Evolutionary conservation across 371 early-diverging fungal genomes (phyloP).

Genomic region (Mucor racemosus): DNA sequence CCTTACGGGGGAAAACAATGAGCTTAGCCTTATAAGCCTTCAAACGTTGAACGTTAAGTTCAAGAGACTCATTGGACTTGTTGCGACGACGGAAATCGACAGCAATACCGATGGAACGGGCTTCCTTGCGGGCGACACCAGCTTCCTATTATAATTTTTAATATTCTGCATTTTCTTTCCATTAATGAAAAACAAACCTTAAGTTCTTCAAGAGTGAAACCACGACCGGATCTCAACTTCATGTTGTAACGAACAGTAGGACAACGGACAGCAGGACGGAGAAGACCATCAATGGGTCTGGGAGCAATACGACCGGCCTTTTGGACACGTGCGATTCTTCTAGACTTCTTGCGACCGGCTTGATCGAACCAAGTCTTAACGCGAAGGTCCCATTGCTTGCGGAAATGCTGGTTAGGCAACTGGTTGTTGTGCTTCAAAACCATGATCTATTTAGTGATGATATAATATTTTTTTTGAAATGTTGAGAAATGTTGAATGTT

Average conservation of each 20-base stretch:
- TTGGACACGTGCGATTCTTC: conserved; percentile 87
- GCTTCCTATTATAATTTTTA: conserved; percentile 70
- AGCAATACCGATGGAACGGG: conserved; percentile 96
- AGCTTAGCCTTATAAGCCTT: conserved; percentile 95
- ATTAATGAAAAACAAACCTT: conserved; percentile 65
- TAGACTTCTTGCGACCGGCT: conserved; percentile 93
- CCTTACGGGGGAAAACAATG: conserved; percentile 94
- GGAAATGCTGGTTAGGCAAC: conserved; percentile 98
- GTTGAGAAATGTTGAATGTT: neutral
- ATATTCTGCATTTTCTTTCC: neutral
- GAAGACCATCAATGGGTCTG: conserved; percentile 95
- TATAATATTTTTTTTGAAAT: neutral
- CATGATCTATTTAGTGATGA: conserved; percentile 34
- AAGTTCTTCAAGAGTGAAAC: conserved; percentile 99
- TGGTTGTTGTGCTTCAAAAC: conserved; percentile 98
- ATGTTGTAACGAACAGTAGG: conserved; percentile 99
- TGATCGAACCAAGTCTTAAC: conserved; percentile 99
- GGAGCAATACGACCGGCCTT: conserved; percentile 98
- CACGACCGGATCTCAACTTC: conserved; percentile 98
- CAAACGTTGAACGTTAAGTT: conserved; percentile 96
- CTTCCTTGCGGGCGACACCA: conserved; percentile 94
- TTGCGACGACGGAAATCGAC: conserved; percentile 99
- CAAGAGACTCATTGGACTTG: conserved; percentile 94
- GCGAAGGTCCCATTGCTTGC: conserved; percentile 98
- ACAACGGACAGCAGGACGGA: conserved; percentile 98